A percentile compares a stretch with the other conserved stretches of the same genome.
Conservation (phyloP, 1,284 basidiomycete species). For the Apiotrichum mycotoxinovorans region DNA sequence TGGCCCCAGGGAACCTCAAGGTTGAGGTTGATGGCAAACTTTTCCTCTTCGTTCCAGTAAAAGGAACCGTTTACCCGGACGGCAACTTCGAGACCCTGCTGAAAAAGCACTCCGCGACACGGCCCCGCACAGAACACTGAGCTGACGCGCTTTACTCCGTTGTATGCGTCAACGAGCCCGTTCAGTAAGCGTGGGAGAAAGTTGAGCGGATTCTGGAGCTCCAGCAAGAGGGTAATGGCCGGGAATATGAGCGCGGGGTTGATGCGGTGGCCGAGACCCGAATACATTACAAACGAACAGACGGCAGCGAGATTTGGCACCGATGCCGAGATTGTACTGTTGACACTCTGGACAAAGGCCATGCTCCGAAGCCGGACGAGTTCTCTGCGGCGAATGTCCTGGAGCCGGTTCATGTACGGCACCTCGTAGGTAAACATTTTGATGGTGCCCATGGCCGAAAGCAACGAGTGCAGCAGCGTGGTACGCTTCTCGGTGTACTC, state of each 20-base stretch:
- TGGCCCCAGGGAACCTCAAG: constrained; percentile 59
- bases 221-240: constrained; percentile 65
- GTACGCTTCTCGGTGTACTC: constrained; percentile 76
- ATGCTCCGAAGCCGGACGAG: constrained; percentile 60
- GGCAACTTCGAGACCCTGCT: constrained; percentile 55
- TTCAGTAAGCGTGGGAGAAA: constrained; percentile 65
- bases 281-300: constrained; percentile 69
- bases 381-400: constrained; percentile 31
- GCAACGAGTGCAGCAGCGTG: constrained; percentile 71
- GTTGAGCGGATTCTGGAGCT: constrained; percentile 65
- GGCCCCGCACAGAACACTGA: constrained; percentile 60
- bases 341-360: constrained; percentile 60
- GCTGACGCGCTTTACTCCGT: constrained; percentile 58
- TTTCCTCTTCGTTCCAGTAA: constrained; percentile 53
- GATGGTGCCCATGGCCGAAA: constrained; percentile 67
- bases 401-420: constrained; percentile 60
- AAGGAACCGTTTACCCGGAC: constrained; percentile 60
- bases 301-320: constrained; percentile 63
- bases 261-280: constrained; percentile 56
- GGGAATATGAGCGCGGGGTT: constrained; percentile 65
- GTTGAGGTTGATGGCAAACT: constrained; percentile 57
- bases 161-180: constrained; percentile 62
- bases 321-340: constrained; percentile 47
- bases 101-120: constrained; percentile 50
- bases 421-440: constrained; percentile 71